These are phyloP conservation scores for Fusarium irregulare DNA, from an alignment of 2,329 filamentous ascomycete genomes.

Conservation along the genomic window DNA sequence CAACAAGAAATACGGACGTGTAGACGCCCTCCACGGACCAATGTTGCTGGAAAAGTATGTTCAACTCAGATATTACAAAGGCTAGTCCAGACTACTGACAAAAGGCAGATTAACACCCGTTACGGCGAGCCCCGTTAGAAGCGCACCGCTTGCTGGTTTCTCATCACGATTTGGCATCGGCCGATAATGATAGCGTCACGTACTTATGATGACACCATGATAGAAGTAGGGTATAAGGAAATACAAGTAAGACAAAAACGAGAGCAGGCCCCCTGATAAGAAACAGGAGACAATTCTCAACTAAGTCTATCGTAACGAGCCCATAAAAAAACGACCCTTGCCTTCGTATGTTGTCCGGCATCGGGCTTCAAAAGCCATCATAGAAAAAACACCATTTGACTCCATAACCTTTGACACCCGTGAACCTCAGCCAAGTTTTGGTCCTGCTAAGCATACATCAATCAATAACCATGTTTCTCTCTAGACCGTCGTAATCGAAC, in stretches of 20 bases:
- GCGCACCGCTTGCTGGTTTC: constrained; percentile 75
- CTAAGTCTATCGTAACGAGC: constrained; percentile 3
- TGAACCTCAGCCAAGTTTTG: constrained; percentile 17
- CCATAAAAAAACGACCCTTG: neutral
- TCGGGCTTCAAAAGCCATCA: neutral
- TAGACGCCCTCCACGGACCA: constrained; percentile 90
- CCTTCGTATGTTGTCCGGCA: neutral
- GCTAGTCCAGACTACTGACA: constrained; percentile 4
- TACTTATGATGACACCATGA: constrained; percentile 9
- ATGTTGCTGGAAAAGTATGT: constrained; percentile 89
- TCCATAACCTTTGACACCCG: constrained; percentile 38
- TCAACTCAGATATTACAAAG: neutral
- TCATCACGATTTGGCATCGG: constrained; percentile 80
- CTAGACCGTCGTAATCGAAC: neutral
- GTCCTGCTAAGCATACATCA: neutral
- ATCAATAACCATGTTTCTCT: neutral
- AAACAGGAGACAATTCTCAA: constrained; percentile 1
- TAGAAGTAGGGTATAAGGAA: neutral
- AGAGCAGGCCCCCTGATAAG: neutral
- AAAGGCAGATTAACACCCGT: constrained; percentile 70
- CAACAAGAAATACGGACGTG: constrained; percentile 93
- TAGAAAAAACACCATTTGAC: constrained; percentile 36
- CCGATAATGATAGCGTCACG: constrained; percentile 44
- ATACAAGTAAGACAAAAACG: neutral
- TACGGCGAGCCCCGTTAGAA: constrained; percentile 67